phyloP scores from a whole-genome alignment of 345 rosid species.

The Lagerstroemia speciosa region DNA sequence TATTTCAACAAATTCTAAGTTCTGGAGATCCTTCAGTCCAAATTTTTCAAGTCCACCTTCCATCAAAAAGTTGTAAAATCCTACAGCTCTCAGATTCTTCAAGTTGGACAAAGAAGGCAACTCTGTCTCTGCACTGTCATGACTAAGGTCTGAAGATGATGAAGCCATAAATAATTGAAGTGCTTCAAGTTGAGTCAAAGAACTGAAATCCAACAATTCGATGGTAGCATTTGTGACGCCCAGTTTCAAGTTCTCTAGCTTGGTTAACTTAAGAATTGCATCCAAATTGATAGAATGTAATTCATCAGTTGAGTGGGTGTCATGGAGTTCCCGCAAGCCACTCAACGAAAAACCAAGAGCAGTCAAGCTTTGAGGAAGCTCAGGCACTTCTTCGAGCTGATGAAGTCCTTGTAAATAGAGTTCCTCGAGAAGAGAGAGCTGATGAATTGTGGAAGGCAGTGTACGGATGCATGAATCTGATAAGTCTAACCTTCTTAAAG shows the following conservation, averaged over 20 bases:
- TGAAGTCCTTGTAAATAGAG: neutral
- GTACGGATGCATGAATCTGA: neutral
- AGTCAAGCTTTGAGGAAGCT: constrained; percentile 1
- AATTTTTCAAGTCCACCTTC: too few relatives aligned
- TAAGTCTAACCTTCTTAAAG: neutral
- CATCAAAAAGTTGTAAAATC: neutral
- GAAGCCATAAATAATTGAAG: neutral
- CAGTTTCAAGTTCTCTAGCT: neutral
- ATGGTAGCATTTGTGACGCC: neutral
- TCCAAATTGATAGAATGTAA: too few relatives aligned
- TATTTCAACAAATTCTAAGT: neutral
- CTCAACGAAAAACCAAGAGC: too few relatives aligned
- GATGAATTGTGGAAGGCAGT: too few relatives aligned
- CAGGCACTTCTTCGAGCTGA: constrained; percentile 1
- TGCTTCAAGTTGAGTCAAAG: neutral
- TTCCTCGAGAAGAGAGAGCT: neutral
- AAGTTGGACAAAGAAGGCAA: neutral
- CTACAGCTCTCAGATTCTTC: neutral
- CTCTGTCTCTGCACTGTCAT: neutral
- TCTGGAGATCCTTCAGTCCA: neutral
- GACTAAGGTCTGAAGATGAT: neutral
- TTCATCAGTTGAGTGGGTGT: too few relatives aligned
- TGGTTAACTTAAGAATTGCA: neutral
- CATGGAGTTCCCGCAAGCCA: neutral
- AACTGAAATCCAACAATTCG: neutral